Evolutionary conservation across 2,329 filamentous ascomycete genomes (phyloP).

Genomic region (Ciborinia camelliae): DNA sequence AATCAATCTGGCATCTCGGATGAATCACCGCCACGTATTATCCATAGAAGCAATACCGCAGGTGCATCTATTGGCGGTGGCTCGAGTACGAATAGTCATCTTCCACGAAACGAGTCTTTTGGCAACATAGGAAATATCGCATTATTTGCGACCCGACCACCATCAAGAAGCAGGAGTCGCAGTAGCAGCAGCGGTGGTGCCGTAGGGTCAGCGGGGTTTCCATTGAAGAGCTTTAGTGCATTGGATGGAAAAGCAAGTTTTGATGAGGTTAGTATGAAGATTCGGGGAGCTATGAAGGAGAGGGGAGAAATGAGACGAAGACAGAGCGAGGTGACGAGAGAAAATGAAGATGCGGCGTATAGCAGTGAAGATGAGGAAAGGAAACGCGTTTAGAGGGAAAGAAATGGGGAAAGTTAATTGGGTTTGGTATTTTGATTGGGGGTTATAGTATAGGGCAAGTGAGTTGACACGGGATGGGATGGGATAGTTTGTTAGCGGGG

Average conservation of each 20-base stretch:
- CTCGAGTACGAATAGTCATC: constrained; percentile 35
- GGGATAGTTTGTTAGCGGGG: constrained; percentile 10
- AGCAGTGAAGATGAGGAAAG: constrained; percentile 30
- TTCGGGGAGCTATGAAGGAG: constrained; percentile 80
- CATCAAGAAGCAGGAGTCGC: constrained; percentile 71
- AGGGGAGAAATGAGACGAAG: constrained; percentile 57
- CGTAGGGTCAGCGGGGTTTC: constrained; percentile 59
- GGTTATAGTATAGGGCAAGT: neutral
- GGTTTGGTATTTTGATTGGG: neutral
- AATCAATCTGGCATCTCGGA: constrained; percentile 44
- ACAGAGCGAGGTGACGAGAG: constrained; percentile 40
- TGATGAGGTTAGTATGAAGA: constrained; percentile 78
- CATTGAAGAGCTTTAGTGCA: constrained; percentile 66
- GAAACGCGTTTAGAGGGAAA: constrained; percentile 28
- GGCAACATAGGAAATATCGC: constrained; percentile 82
- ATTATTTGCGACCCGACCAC: constrained; percentile 84
- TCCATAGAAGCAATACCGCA: constrained; percentile 27
- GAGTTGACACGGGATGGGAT: constrained; percentile 1
- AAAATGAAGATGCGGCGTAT: constrained; percentile 45
- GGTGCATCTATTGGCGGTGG: constrained; percentile 34
- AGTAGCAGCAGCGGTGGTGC: constrained; percentile 65
- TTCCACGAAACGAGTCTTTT: constrained; percentile 89
- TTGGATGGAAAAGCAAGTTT: constrained; percentile 67
- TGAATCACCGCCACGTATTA: constrained; percentile 33
- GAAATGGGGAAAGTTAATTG: neutral